Evolutionary conservation across 257 asterid species (phyloP).

Genomic region (Mitragyna speciosa): DNA sequence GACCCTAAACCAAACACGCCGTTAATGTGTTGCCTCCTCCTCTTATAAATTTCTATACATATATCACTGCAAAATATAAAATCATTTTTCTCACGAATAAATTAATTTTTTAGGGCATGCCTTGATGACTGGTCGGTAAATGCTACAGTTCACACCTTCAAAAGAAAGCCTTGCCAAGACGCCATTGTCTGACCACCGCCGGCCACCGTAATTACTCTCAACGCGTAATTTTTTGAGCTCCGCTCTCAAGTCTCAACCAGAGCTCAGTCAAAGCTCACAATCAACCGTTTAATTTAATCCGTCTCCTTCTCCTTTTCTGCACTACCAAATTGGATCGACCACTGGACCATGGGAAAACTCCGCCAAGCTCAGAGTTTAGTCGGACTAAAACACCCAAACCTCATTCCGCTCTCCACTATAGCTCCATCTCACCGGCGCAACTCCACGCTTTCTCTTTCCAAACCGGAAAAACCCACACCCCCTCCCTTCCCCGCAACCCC

Average conservation of each 20-base stretch:
- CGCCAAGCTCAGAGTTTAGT: conserved; percentile 8
- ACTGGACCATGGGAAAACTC: conserved; percentile 13
- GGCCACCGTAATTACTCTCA: not conserved
- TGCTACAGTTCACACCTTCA: no score
- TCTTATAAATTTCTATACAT: no score
- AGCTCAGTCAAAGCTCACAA: not conserved
- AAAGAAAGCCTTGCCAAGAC: not conserved
- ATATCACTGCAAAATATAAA: no score
- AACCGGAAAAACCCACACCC: not conserved
- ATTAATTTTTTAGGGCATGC: no score
- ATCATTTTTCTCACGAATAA: no score
- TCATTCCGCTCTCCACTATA: conserved; percentile 6
- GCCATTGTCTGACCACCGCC: not conserved
- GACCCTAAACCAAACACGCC: no score
- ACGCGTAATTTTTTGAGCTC: not conserved
- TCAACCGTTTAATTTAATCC: not conserved
- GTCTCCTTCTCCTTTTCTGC: not conserved
- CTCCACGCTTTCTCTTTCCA: conserved; percentile 22
- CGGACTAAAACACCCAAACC: conserved; percentile 10
- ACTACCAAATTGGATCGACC: not conserved
- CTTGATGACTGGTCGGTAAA: no score
- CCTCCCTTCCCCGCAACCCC: not conserved
- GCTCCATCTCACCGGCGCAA: conserved; percentile 11
- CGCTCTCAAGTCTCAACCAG: no score
- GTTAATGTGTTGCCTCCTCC: no score